Evolutionary conservation across 163 green algal genomes (phyloP), one percentile per base, ranked within the genome.

Genomic region (Trebouxiophyceae sp.): DNA sequence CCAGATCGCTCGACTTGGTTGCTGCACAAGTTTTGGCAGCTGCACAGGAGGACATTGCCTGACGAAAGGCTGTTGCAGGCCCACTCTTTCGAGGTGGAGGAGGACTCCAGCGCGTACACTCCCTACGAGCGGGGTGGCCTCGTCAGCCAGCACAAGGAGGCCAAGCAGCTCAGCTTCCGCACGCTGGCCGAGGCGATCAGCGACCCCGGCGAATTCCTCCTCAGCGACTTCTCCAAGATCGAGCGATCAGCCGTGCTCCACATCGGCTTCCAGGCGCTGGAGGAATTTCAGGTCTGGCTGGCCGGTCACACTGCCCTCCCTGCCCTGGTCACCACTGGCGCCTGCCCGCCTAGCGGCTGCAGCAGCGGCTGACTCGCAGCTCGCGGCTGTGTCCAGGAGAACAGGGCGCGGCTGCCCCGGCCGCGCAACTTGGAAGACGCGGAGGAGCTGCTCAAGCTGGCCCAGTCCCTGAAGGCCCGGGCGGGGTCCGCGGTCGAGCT

Each of bases 201-300:
- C 2, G 74, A 89, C 0, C 94, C 94, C 6, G 94, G 94, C 0
- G 93, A 99, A 63, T 97, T 99, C 66, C 81, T 99, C 44, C 70
- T 97, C 24, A 85, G 70, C 22, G 94, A 99, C 69, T 99, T 98
- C 62, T 70, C 88, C 66, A 99, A 99, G 81, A 71, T 95, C 24
- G 88, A 95, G 39, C 77, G 85, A 22, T 75, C 89, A 0, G 73
- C 84, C 6, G 68, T 93, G 62, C 87, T 98, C 61, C 93, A 99
- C 72, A 39, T 96, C 1, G 91, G 75, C 20, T 97, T 97, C 69
- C 80, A 89, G 70, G 92, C 92, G 1, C 72, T 95, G 46, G 85
- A 95, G 64, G 67, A 65, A 1, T 91, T 87, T 62, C 45, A 67
- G 69, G 73, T 71, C 29, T 32, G 47, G 31, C 24, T 28, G 22